These are phyloP conservation scores for Clitopilus passeckerianus DNA, from an alignment of 768 basidiomycete species.

Conservation along the genomic window DNA sequence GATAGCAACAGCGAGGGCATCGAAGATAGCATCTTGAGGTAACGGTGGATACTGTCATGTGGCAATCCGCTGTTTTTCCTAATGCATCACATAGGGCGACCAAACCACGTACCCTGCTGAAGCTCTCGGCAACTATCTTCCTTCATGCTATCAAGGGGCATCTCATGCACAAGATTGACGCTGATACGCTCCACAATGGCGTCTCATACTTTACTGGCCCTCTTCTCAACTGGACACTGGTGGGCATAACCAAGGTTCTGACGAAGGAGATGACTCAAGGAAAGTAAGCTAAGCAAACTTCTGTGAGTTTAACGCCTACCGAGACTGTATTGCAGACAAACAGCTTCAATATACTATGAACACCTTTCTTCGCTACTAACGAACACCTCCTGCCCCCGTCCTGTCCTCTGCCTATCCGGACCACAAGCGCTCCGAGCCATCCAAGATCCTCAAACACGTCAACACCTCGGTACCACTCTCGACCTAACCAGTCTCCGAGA, in stretches of 20 bases:
- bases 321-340: constrained; percentile 30
- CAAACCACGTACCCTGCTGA: constrained; percentile 61
- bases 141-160: constrained; percentile 51
- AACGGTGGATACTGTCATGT: constrained; percentile 3
- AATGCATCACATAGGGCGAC: constrained; percentile 47
- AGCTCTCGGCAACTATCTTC: constrained; percentile 64
- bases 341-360: constrained; percentile 48
- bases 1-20: constrained; percentile 77
- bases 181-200: constrained; percentile 66
- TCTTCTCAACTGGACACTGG: constrained; percentile 75
- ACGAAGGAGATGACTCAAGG: constrained; percentile 53
- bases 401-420: constrained; percentile 63
- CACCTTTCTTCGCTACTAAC: constrained; percentile 64
- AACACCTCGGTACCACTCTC: constrained; percentile 3
- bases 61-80: background rate
- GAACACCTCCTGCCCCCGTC: constrained; percentile 58
- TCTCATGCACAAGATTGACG: constrained; percentile 53
- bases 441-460: constrained; percentile 29
- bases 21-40: constrained; percentile 74
- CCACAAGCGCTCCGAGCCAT: constrained; percentile 43
- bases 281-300: constrained; percentile 32
- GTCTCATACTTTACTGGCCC: constrained; percentile 73
- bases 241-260: constrained; percentile 64
- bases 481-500: background rate
- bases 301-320: background rate